Evolutionary conservation across 768 basidiomycete genomes (phyloP), one percentile per base, ranked within the genome.

Genomic region (Tephrocybe sp.): DNA sequence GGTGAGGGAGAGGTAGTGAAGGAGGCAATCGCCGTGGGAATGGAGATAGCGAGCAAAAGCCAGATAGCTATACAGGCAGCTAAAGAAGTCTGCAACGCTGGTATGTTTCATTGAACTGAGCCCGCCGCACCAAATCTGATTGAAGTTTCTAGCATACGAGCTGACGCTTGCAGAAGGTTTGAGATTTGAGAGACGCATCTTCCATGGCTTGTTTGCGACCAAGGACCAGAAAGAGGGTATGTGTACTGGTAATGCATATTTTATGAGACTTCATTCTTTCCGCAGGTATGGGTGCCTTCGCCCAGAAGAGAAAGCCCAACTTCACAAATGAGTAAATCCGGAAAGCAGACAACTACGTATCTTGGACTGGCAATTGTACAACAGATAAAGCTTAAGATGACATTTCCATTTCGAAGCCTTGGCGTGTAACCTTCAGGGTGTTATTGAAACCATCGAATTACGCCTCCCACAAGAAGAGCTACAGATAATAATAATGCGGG

Each of bases 21-120:
- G 26, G 92, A 95, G 65, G 96, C 96, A 1, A 70, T 98, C 45
- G 77, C 79, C 51, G 77, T 97, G 62, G 96, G 86, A 0, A 80
- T 76, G 49, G 75, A 72, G 34, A 93, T 98, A 52, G 87, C 90
- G 15, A 78, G 79, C 65, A 95, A 93, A 71, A 85, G 93, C 22
- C 80, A 79, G 52, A 69, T 98, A 44, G 86, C 91, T 19, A 86
- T 91, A 13, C 83, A 88, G 65, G 92, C 93, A 25, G 84, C 75
- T 27, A 98, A 99, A 72, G 96, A 98, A 69, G 91, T 89, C 3
- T 91, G 98, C 57, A 96, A 97, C 66, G 88, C 84, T 37, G 85
- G 89, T 90, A 53, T 22, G 70, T 64, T 24, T 8, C 36, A 16
- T 43, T 42, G 24, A 31, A 31, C 18, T 36, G 19, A 19, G 26